Evolutionary conservation across 2,329 filamentous ascomycete species (phyloP).

Genomic region (Sarocladiaceae sp.): DNA sequence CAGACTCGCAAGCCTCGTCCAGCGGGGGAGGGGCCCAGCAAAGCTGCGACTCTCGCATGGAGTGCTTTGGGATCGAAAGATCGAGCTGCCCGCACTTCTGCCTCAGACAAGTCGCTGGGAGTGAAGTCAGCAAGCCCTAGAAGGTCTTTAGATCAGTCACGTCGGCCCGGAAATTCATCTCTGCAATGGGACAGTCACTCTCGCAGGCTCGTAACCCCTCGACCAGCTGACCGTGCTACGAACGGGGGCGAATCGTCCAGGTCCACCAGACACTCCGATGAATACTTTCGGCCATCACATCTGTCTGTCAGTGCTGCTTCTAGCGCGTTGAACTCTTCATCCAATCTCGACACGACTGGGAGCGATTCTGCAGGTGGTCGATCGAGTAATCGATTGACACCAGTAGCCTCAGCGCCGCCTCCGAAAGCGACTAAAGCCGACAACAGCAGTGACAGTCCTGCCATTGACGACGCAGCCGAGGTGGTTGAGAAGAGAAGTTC

Average conservation of each 20-base stretch:
- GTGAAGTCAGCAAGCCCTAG: slow-evolving; percentile 15
- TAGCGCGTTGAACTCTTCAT: slow-evolving; percentile 42
- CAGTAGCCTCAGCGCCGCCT: slow-evolving; percentile 7
- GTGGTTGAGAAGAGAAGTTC: slow-evolving; percentile 15
- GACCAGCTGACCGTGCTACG: slow-evolving; percentile 24
- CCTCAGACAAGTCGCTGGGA: slow-evolving; percentile 11
- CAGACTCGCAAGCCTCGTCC: slow-evolving; percentile 36
- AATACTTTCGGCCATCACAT: slow-evolving; percentile 38
- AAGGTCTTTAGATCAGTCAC: slow-evolving; percentile 26
- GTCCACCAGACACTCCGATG: slow-evolving; percentile 33
- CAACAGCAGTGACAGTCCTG: slow-evolving; percentile 3
- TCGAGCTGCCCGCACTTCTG: slow-evolving; percentile 14
- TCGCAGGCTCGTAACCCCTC: slow-evolving; percentile 41
- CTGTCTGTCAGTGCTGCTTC: slow-evolving; percentile 54
- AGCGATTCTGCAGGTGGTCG: slow-evolving; percentile 7
- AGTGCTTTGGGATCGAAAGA: slow-evolving; percentile 39
- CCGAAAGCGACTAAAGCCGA: not conserved
- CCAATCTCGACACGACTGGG: slow-evolving; percentile 18
- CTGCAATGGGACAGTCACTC: slow-evolving; percentile 53
- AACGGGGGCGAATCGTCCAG: slow-evolving; percentile 24
- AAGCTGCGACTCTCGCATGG: slow-evolving; percentile 63
- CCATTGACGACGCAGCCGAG: slow-evolving; percentile 9
- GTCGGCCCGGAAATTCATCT: slow-evolving; percentile 25
- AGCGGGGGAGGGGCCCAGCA: slow-evolving; percentile 52
- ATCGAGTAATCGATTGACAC: slow-evolving; percentile 2